Base-by-base conservation (phyloP, 2,329 filamentous ascomycete species). In the Talaromyces sp. region DNA sequence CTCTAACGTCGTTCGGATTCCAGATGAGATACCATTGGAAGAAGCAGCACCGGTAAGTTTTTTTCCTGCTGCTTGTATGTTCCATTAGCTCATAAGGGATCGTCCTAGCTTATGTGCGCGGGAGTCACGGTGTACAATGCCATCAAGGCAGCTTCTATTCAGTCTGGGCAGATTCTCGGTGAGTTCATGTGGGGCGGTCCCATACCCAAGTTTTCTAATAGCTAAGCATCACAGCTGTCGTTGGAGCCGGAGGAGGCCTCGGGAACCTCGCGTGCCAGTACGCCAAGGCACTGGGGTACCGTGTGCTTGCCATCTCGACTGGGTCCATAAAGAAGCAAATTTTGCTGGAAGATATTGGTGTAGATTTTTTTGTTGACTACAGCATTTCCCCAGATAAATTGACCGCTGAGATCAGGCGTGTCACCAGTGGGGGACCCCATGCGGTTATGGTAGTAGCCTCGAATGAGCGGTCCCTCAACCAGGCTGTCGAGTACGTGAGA, bases 101-200 rank as follows among this genome's bases (percentile, higher is more conserved):
- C 22, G 22, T 22, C 22, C 11, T 13, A 37, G 35, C 85, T 96
- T 64, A 85, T 96, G 39, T 96, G 92, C 78, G 91, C 91, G 52
- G 91, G 91, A 75, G 88, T 95, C 78, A 95, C 92, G 16, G 92
- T 94, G 68, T 96, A 96, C 85, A 94, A 93, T 82, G 92, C 90
- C n/a, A 78, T 96, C 67, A 96, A 96, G 82, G 92, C 95, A 79
- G 92, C 91, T 0, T 88, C 86, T 45, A 88, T 85, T 33, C 82
- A 84, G 63, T 87, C 92, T 2, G 92, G 92, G 37, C 88, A 96
- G 78, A 88, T 83, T 45, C 87, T 96, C 11, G 3, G 35, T 37
- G 2, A 22, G 22, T 22, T 22, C 22, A 22, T 22, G 22, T 22
- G 22, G 22, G 22, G 2, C 22, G 22, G 22, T 22, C 22, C 22